A percentile compares a stretch with the other conserved stretches of the same genome.
phyloP scores from a whole-genome alignment of 1,284 basidiomycete genomes.

The Cutaneotrichosporon curvatum region DNA sequence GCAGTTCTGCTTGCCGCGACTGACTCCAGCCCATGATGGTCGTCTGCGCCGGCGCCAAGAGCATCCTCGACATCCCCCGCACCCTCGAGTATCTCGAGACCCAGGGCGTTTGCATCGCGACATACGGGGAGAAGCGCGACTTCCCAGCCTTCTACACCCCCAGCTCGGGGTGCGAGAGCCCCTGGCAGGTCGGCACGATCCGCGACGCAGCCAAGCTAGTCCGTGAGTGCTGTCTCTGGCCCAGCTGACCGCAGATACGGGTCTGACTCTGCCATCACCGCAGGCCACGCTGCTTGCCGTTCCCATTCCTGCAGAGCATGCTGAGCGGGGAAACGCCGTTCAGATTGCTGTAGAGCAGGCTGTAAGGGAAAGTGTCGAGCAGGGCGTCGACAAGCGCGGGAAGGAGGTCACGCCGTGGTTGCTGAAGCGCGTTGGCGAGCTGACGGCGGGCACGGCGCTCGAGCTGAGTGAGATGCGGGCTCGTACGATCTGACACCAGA shows the following conservation, averaged over 20 bases:
- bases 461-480: conserved; percentile 55
- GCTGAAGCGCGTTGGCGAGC: conserved; percentile 70
- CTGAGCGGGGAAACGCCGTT: conserved; percentile 60
- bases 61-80: conserved; percentile 83
- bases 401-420: conserved; percentile 97
- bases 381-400: conserved; percentile 71
- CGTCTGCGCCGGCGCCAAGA: conserved; percentile 91
- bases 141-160: conserved; percentile 91
- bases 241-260: conserved; percentile 27
- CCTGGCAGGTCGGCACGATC: conserved; percentile 12
- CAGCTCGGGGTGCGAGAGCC: conserved; percentile 58
- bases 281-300: conserved; percentile 66
- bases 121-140: conserved; percentile 65
- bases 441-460: conserved; percentile 69
- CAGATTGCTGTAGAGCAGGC: conserved; percentile 81
- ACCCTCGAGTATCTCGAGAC: conserved; percentile 98
- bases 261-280: conserved; percentile 37
- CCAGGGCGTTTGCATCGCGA: conserved; percentile 82
- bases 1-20: background rate
- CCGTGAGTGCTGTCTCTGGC: conserved; percentile 1
- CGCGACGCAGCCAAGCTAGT: conserved; percentile 20
- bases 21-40: conserved; percentile 58
- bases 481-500: conserved; percentile 50
- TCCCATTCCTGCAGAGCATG: conserved; percentile 76
- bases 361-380: conserved; percentile 70